A percentile compares a stretch with the other conserved stretches of the same genome.
phyloP scores from a whole-genome alignment of 257 asterid genomes.

The Primulina eburnea region DNA sequence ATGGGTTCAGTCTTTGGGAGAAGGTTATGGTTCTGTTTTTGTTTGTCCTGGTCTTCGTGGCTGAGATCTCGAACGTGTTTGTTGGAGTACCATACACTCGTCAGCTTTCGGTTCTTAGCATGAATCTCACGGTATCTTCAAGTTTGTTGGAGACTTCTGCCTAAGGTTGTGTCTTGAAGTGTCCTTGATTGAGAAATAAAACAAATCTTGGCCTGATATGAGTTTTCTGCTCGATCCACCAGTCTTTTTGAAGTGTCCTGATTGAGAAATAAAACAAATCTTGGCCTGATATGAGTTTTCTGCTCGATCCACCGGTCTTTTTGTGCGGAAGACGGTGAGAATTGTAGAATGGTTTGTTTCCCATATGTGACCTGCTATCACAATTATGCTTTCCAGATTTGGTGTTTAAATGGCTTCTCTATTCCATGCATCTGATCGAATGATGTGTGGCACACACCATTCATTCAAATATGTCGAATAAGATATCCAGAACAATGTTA shows the following conservation, averaged over 20 bases:
- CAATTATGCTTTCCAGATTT: neutral
- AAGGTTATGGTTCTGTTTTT: slow-evolving; percentile 18
- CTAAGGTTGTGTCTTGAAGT: slow-evolving; percentile 17
- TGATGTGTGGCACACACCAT: neutral
- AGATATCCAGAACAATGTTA: neutral
- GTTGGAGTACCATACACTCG: slow-evolving; percentile 6
- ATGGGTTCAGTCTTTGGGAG: slow-evolving; percentile 33
- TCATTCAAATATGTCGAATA: neutral
- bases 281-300: slow-evolving; percentile 7
- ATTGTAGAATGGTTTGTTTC: neutral
- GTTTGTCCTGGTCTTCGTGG: slow-evolving; percentile 18
- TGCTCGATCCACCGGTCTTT: neutral
- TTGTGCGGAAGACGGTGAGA: slow-evolving; percentile 1
- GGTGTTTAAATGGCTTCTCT: neutral
- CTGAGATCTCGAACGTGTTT: slow-evolving; percentile 19
- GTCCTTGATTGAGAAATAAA: slow-evolving; percentile 7
- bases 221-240: neutral
- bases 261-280: slow-evolving; percentile 3
- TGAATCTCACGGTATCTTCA: slow-evolving; percentile 19
- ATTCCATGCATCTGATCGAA: neutral
- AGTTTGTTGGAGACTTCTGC: slow-evolving; percentile 28
- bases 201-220: slow-evolving; percentile 2
- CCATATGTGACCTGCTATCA: neutral
- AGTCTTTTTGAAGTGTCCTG: slow-evolving; percentile 7
- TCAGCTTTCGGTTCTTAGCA: slow-evolving; percentile 18